phyloP scores from a whole-genome alignment of 805 yeast genomes.

The Kluyveromyces nonfermentans region DNA sequence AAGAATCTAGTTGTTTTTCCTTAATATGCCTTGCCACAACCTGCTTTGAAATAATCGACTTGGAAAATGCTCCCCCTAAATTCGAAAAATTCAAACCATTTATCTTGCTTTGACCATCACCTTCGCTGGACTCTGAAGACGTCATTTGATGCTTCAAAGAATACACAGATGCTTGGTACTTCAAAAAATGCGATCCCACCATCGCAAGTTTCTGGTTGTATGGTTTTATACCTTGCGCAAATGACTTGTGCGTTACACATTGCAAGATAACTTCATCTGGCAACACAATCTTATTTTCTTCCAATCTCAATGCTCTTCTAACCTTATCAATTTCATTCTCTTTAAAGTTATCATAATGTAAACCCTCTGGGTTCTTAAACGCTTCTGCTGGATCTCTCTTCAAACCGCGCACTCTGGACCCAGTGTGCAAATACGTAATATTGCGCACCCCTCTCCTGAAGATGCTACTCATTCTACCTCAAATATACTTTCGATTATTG shows the following conservation, averaged over 20 bases:
- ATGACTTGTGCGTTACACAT: slow-evolving; percentile 85
- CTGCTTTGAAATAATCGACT: slow-evolving; percentile 41
- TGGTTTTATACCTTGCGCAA: slow-evolving; percentile 84
- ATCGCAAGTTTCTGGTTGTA: slow-evolving; percentile 78
- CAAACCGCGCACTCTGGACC: slow-evolving; percentile 57
- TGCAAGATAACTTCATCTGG: slow-evolving; percentile 61
- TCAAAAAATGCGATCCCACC: slow-evolving; percentile 58
- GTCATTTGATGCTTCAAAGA: slow-evolving; percentile 20
- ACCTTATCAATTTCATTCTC: slow-evolving; percentile 32
- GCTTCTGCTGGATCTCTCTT: slow-evolving; percentile 60
- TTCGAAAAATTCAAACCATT: slow-evolving; percentile 46
- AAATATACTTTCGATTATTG: too few species aligned
- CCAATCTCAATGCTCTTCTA: slow-evolving; percentile 16
- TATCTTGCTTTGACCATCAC: slow-evolving; percentile 30
- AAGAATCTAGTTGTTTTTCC: slow-evolving; percentile 36
- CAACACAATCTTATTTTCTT: slow-evolving; percentile 29
- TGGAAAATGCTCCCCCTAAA: slow-evolving; percentile 48
- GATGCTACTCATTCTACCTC: not conserved
- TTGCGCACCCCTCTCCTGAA: slow-evolving; percentile 15
- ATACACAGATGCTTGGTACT: slow-evolving; percentile 30
- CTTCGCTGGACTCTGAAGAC: slow-evolving; percentile 7
- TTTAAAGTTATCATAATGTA: slow-evolving; percentile 42
- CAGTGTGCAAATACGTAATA: slow-evolving; percentile 34
- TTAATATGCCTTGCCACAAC: slow-evolving; percentile 45
- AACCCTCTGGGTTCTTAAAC: slow-evolving; percentile 39